Evolutionary conservation across 345 rosid species (phyloP).

Genomic region (Pistacia vera): DNA sequence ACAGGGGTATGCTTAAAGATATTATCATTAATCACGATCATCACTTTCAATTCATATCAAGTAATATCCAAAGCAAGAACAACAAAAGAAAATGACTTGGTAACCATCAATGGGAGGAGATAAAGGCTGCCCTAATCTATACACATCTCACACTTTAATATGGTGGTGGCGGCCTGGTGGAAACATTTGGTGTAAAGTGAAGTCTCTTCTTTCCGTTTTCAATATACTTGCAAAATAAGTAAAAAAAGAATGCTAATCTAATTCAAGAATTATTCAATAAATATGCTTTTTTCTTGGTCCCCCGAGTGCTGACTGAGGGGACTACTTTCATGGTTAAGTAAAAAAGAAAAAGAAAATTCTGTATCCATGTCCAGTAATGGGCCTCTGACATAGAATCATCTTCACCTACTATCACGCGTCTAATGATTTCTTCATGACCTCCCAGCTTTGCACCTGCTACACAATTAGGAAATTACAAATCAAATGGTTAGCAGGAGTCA

Average conservation of each 20-base stretch:
- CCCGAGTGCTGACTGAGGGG: neutral
- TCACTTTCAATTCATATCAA: slow-evolving; percentile 14
- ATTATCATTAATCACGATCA: neutral
- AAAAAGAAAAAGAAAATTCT: neutral
- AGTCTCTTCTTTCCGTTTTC: neutral
- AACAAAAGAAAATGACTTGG: neutral
- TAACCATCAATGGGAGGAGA: neutral
- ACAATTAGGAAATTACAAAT: neutral
- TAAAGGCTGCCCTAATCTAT: neutral
- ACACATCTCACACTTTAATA: slow-evolving; percentile 14
- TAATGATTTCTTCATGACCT: neutral
- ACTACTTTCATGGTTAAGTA: neutral
- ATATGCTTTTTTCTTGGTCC: slow-evolving; percentile 8
- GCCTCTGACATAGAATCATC: neutral
- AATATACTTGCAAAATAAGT: neutral
- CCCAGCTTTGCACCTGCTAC: slow-evolving; percentile 3
- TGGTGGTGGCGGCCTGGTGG: neutral
- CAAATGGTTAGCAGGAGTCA: neutral
- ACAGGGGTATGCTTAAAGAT: neutral
- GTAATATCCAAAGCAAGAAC: slow-evolving; percentile 7
- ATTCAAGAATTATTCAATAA: neutral
- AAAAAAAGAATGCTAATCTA: neutral
- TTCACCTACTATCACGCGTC: neutral
- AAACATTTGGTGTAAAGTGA: neutral
- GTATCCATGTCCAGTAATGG: neutral